These are phyloP conservation scores for Mycena albidolilacea DNA, from an alignment of 768 basidiomycete species.

Conservation along the genomic window DNA sequence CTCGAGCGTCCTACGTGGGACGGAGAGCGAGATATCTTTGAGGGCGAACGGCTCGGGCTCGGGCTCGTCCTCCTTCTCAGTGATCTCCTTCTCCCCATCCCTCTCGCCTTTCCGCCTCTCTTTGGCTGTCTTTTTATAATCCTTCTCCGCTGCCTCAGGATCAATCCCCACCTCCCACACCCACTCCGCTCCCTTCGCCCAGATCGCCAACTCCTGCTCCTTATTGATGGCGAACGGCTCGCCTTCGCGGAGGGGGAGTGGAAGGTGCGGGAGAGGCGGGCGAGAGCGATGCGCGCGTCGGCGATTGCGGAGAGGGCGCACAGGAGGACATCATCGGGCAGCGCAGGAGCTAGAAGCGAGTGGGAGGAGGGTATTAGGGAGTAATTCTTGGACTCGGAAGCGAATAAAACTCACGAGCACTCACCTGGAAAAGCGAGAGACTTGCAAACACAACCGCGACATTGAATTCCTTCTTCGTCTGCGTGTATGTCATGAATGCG, in stretches of 20 bases:
- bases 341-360: slow-evolving; percentile 74
- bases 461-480: slow-evolving; percentile 67
- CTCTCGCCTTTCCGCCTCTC: slow-evolving; percentile 7
- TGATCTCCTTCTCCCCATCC: background rate
- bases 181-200: slow-evolving; percentile 68
- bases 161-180: slow-evolving; percentile 66
- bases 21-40: slow-evolving; percentile 61
- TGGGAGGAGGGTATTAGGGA: slow-evolving; percentile 45
- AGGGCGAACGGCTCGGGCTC: slow-evolving; percentile 63
- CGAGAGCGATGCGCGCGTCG: slow-evolving; percentile 76
- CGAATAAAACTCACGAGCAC: background rate
- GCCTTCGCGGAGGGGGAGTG: slow-evolving; percentile 65
- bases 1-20: slow-evolving; percentile 70
- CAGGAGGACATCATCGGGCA: slow-evolving; percentile 80
- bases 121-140: background rate
- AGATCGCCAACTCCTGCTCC: slow-evolving; percentile 61
- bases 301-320: slow-evolving; percentile 73
- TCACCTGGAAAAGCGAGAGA: slow-evolving; percentile 35
- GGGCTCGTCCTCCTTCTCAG: background rate
- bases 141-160: slow-evolving; percentile 31
- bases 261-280: slow-evolving; percentile 67
- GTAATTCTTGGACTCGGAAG: background rate
- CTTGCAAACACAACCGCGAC: slow-evolving; percentile 76
- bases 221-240: slow-evolving; percentile 58
- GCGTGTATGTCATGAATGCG: slow-evolving; percentile 76